A percentile compares a stretch with the other conserved stretches of the same genome.
These are phyloP conservation scores for Terana coerulea DNA, from an alignment of 768 basidiomycete species.

Conservation along the genomic window DNA sequence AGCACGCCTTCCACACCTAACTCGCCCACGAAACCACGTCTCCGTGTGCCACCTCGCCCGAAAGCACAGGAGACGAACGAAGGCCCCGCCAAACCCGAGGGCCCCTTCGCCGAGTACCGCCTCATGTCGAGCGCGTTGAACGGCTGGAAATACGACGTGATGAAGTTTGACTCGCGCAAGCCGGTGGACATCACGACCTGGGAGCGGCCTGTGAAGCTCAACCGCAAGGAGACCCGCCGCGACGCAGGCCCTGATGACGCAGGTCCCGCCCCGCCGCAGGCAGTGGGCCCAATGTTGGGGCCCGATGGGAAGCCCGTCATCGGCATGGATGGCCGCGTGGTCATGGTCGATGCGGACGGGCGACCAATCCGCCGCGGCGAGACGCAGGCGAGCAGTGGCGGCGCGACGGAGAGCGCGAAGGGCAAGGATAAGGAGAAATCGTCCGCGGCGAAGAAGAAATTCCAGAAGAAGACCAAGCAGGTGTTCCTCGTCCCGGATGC, in stretches of 20 bases:
- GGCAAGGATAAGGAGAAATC: constrained; percentile 23
- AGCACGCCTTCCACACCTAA: constrained; percentile 1
- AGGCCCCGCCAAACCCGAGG: constrained; percentile 53
- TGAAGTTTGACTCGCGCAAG: constrained; percentile 84
- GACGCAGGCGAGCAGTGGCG: constrained; percentile 33
- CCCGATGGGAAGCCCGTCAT: constrained; percentile 83
- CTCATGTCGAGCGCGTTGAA: constrained; percentile 77
- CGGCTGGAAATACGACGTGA: constrained; percentile 89
- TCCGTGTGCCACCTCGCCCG: constrained; percentile 13
- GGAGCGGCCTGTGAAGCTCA: constrained; percentile 77
- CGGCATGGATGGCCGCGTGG: constrained; percentile 68
- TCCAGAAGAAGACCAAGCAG: constrained; percentile 79
- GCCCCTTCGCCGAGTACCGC: constrained; percentile 70
- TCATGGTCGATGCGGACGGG: constrained; percentile 81
- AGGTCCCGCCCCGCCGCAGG: constrained; percentile 37
- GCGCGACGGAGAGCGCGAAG: constrained; percentile 18
- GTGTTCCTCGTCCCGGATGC: constrained; percentile 82
- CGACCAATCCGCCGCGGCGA: constrained; percentile 51
- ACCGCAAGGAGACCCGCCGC: constrained; percentile 75
- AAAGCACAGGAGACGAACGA: constrained; percentile 51
- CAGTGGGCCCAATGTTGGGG: constrained; percentile 73
- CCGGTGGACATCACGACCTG: constrained; percentile 66
- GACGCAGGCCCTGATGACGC: constrained; percentile 33
- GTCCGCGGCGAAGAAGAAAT: constrained; percentile 61
- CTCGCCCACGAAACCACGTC: background rate